Conservation (phyloP, 1,284 basidiomycete genomes). For the Microbotryum intermedium region DNA sequence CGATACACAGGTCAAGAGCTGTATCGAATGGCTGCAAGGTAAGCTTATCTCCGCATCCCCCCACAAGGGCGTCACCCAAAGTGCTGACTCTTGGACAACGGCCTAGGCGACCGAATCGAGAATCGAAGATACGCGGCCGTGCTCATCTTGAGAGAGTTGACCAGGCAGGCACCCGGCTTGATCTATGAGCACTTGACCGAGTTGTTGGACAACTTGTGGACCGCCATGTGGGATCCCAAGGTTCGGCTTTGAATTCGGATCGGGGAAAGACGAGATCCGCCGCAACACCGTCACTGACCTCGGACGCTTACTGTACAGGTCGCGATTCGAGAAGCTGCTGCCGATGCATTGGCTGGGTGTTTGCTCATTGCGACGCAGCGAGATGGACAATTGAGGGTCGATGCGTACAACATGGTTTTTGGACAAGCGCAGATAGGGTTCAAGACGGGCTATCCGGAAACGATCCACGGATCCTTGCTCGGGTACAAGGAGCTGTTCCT, state of each 20-base stretch:
- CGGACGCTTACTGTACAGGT: conserved; percentile 42
- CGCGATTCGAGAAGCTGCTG: conserved; percentile 71
- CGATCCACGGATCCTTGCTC: conserved; percentile 86
- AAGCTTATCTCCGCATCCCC: background rate
- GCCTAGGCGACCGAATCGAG: conserved; percentile 44
- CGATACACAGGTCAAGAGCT: conserved; percentile 36
- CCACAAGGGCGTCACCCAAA: background rate
- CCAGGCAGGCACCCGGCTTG: conserved; percentile 70
- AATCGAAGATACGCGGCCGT: conserved; percentile 71
- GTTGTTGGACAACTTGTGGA: conserved; percentile 83
- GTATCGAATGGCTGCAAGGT: conserved; percentile 38
- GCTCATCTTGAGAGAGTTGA: conserved; percentile 82
- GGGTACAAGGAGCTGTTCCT: conserved; percentile 86
- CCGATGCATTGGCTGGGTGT: conserved; percentile 79
- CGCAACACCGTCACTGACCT: conserved; percentile 31
- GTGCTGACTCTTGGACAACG: background rate
- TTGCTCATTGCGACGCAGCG: conserved; percentile 42
- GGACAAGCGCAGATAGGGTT: conserved; percentile 82
- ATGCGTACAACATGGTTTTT: conserved; percentile 64
- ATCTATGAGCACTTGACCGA: conserved; percentile 68
- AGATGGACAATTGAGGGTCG: conserved; percentile 40
- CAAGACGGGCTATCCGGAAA: conserved; percentile 63
- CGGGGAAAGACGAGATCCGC: background rate
- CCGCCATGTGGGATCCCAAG: conserved; percentile 68
- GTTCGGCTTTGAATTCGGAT: background rate